These are phyloP conservation scores for Populus davidiana DNA, from an alignment of 345 rosid genomes.

Conservation along the genomic window DNA sequence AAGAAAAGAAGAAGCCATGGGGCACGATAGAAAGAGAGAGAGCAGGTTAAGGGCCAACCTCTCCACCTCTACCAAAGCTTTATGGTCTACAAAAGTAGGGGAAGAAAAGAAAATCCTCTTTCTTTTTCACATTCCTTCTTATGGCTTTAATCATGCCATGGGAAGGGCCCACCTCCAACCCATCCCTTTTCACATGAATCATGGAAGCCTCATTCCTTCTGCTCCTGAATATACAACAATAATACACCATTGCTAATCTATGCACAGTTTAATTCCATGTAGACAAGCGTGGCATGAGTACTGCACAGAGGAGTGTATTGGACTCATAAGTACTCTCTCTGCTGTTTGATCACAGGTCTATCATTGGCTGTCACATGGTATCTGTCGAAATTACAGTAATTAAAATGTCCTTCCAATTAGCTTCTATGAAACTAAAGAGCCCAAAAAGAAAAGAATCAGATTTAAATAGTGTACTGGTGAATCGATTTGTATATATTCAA, in stretches of 20 bases:
- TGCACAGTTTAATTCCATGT: not conserved
- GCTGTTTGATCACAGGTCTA: not conserved
- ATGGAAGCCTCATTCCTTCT: conserved; percentile 6
- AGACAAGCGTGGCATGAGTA: not conserved
- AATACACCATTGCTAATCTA: not conserved
- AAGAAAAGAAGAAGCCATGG: not conserved
- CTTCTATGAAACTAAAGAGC: not conserved
- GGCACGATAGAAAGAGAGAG: conserved; percentile 24
- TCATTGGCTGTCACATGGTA: not conserved
- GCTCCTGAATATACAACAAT: not conserved
- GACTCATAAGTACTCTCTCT: not conserved
- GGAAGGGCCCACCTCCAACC: conserved; percentile 32
- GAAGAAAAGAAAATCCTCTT: not conserved
- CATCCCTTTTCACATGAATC: conserved; percentile 18
- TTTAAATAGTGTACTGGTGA: not conserved
- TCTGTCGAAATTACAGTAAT: not conserved
- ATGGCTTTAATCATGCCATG: conserved; percentile 42
- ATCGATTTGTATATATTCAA: not conserved
- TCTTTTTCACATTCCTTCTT: conserved; percentile 10
- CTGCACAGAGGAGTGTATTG: not conserved
- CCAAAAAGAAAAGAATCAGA: not conserved
- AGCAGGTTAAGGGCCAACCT: conserved; percentile 25
- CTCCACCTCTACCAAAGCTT: conserved; percentile 23
- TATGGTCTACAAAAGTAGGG: conserved; percentile 26
- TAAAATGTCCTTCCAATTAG: not conserved